Percentiles rank a stretch among this genome's conserved stretches.
These are phyloP conservation scores for Globisporangium lucens DNA, from an alignment of 352 stramenopile genomes.

Conservation along the genomic window DNA sequence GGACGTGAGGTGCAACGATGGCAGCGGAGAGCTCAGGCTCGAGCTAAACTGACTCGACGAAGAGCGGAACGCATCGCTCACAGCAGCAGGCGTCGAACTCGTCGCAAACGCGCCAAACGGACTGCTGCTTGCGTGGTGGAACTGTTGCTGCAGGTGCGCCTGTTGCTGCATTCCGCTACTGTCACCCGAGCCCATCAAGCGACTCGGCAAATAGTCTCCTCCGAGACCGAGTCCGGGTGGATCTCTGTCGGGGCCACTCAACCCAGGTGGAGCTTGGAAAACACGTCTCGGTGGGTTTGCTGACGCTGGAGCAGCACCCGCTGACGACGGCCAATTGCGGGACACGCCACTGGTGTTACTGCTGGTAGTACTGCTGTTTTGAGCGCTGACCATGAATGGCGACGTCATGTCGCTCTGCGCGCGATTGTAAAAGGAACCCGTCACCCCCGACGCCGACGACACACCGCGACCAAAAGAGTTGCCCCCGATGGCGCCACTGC, in stretches of 20 bases:
- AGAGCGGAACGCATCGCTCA: conserved; percentile 19
- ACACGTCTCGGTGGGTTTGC: conserved; percentile 33
- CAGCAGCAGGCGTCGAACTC: neutral
- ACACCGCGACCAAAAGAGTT: conserved; percentile 27
- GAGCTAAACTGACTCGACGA: conserved; percentile 23
- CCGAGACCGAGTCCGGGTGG: conserved; percentile 6
- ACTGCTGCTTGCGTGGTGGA: neutral
- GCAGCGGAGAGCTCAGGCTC: conserved; percentile 25
- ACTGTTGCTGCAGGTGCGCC: neutral
- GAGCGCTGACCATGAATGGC: conserved; percentile 11
- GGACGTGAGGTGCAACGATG: conserved; percentile 24
- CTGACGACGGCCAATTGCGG: conserved; percentile 20
- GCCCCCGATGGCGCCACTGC: conserved; percentile 5
- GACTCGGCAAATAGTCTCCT: conserved; percentile 5
- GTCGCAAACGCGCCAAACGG: conserved; percentile 8
- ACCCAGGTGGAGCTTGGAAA: conserved; percentile 44
- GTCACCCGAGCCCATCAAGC: conserved; percentile 1
- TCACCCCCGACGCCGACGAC: neutral
- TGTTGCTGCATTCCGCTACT: conserved; percentile 1
- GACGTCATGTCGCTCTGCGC: conserved; percentile 3
- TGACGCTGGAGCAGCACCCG: conserved; percentile 11
- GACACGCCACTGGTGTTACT: neutral
- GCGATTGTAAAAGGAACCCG: conserved; percentile 9
- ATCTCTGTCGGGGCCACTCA: conserved; percentile 24
- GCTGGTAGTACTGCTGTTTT: neutral